Percentiles rank a stretch among this genome's conserved stretches.
Conservation (phyloP, 352 stramenopile genomes). For the Thalassiosira hispida region DNA sequence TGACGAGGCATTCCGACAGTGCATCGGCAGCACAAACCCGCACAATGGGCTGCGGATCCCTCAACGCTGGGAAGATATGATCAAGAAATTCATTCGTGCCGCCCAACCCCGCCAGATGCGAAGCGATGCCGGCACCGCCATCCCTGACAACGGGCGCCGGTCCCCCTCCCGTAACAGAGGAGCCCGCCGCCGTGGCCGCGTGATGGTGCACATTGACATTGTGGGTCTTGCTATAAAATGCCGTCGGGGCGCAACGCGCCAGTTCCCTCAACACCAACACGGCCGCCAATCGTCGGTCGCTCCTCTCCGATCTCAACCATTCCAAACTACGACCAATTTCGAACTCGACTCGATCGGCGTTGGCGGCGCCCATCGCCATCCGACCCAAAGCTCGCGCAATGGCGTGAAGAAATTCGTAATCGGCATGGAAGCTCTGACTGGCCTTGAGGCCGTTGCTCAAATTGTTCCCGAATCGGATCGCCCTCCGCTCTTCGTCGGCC, state of each 20-base stretch:
- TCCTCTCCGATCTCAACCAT: slow-evolving; percentile 78
- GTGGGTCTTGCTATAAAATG: slow-evolving; percentile 82
- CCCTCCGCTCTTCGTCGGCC: slow-evolving; percentile 80
- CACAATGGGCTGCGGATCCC: slow-evolving; percentile 83
- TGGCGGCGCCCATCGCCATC: slow-evolving; percentile 70
- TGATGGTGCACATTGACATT: slow-evolving; percentile 21
- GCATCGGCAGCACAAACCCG: slow-evolving; percentile 82
- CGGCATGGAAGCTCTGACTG: slow-evolving; percentile 32
- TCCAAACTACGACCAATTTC: slow-evolving; percentile 79
- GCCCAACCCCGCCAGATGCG: slow-evolving; percentile 19
- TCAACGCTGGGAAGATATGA: slow-evolving; percentile 78
- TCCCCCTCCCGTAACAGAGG: slow-evolving; percentile 1
- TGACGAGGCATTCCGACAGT: slow-evolving; percentile 76
- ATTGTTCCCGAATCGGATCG: slow-evolving; percentile 84
- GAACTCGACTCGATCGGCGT: slow-evolving; percentile 82
- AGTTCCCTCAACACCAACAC: slow-evolving; percentile 81
- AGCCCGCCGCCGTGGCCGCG: not conserved
- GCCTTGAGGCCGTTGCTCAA: slow-evolving; percentile 69
- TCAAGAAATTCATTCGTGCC: slow-evolving; percentile 82
- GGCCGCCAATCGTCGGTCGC: slow-evolving; percentile 79
- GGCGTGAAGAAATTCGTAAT: slow-evolving; percentile 83
- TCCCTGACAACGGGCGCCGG: not conserved
- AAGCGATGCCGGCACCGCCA: not conserved
- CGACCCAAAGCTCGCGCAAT: slow-evolving; percentile 74
- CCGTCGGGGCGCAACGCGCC: slow-evolving; percentile 76